A percentile compares a stretch with the other conserved stretches of the same genome.
phyloP scores from a whole-genome alignment of 495 filamentous ascomycete genomes.

The Parathielavia hyrcaniae region DNA sequence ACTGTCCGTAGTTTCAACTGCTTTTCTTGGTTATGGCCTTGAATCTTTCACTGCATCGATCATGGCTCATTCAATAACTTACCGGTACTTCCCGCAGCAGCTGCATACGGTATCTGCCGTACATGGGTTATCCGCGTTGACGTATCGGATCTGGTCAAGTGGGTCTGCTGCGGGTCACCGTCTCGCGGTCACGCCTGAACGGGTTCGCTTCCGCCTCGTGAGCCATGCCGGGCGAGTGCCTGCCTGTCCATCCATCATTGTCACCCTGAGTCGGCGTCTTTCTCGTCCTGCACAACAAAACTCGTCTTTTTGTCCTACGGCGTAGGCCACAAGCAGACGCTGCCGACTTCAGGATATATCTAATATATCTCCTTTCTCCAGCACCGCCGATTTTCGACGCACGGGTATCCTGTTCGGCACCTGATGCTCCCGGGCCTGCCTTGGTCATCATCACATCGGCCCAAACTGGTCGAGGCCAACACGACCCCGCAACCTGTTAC shows the following conservation, averaged over 20 bases:
- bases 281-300: slow-evolving; percentile 12
- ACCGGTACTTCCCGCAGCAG: slow-evolving; percentile 10
- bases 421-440: neutral
- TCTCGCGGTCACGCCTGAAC: slow-evolving; percentile 14
- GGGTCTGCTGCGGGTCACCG: slow-evolving; percentile 17
- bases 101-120: no score
- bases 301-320: neutral
- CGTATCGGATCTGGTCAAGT: slow-evolving; percentile 14
- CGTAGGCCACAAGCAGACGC: neutral
- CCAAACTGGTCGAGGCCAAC: slow-evolving; percentile 4
- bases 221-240: slow-evolving; percentile 8
- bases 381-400: neutral
- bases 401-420: neutral
- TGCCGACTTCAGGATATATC: neutral
- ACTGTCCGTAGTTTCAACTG: neutral
- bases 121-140: neutral
- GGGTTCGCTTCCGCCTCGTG: slow-evolving; percentile 19
- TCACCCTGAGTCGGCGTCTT: neutral
- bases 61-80: no score
- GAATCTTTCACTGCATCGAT: neutral
- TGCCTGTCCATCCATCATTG: slow-evolving; percentile 12
- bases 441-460: slow-evolving; percentile 20
- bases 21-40: neutral
- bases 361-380: neutral
- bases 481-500: neutral